These are phyloP conservation scores for Bisporella sp. DNA, from an alignment of 2,329 filamentous ascomycete genomes.

Conservation along the genomic window DNA sequence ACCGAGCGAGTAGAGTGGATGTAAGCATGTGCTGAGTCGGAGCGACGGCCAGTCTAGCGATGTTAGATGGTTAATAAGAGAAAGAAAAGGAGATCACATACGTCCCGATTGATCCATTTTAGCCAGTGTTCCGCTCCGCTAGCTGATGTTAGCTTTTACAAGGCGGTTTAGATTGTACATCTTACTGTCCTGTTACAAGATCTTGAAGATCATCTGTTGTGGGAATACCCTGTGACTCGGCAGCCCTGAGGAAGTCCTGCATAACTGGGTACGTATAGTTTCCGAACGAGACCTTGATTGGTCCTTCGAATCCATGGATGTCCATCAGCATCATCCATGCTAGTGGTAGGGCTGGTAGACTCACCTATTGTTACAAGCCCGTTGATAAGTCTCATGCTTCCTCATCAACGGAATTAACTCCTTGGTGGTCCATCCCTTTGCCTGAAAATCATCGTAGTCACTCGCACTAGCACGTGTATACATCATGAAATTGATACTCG, in stretches of 20 bases:
- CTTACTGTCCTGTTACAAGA: conserved; percentile 48
- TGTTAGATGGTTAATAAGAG: background rate
- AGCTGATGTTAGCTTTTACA: background rate
- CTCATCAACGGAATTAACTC: conserved; percentile 47
- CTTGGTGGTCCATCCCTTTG: conserved; percentile 43
- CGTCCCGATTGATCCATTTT: conserved; percentile 74
- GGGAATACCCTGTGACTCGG: conserved; percentile 68
- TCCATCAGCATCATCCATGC: conserved; percentile 30
- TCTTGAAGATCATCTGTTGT: conserved; percentile 73
- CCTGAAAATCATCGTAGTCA: conserved; percentile 48
- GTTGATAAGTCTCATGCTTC: conserved; percentile 50
- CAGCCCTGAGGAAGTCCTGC: conserved; percentile 69
- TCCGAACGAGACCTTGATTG: conserved; percentile 59
- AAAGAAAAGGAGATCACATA: conserved; percentile 19
- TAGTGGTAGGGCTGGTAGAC: background rate
- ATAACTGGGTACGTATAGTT: conserved; percentile 66
- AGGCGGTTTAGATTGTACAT: background rate
- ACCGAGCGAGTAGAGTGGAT: conserved; percentile 68
- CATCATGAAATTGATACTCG: conserved; percentile 54
- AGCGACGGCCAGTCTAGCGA: conserved; percentile 58
- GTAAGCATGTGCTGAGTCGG: conserved; percentile 71
- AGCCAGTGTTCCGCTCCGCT: conserved; percentile 73
- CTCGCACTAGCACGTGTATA: conserved; percentile 37
- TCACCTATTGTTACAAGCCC: conserved; percentile 48
- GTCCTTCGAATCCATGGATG: conserved; percentile 69